These are phyloP conservation scores for Leersia perrieri DNA, from an alignment of 176 grass and related monocot species.

Conservation along the genomic window DNA sequence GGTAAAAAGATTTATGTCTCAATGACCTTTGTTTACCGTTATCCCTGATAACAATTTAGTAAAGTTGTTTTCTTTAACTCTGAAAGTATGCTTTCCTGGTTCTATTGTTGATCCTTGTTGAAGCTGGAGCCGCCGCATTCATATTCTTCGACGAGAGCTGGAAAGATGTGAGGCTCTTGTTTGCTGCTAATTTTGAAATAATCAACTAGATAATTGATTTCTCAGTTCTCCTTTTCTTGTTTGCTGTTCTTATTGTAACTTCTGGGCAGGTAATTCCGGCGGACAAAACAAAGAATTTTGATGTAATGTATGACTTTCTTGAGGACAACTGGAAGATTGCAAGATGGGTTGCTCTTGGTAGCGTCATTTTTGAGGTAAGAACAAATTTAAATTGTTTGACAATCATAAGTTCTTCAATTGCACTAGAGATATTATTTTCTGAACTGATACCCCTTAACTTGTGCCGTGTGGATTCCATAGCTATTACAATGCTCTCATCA, in stretches of 20 bases:
- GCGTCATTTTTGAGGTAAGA: conserved; percentile 76
- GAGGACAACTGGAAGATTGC: conserved; percentile 86
- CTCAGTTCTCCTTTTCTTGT: conserved; percentile 7
- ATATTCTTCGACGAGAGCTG: conserved; percentile 97
- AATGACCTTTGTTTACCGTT: neutral
- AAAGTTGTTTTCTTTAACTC: conserved; percentile 65
- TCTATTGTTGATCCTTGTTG: conserved; percentile 70
- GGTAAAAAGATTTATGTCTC: neutral
- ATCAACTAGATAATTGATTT: conserved; percentile 10
- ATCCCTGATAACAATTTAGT: neutral
- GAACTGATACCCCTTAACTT: neutral
- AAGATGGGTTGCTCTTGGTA: conserved; percentile 88
- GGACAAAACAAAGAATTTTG: conserved; percentile 81
- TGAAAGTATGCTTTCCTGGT: conserved; percentile 81
- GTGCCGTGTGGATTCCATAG: neutral
- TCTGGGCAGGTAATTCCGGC: conserved; percentile 71
- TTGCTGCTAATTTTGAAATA: conserved; percentile 2
- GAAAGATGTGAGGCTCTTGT: conserved; percentile 84
- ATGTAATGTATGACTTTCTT: conserved; percentile 81
- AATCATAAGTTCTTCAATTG: neutral
- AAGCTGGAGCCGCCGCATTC: conserved; percentile 85
- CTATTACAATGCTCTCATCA: neutral
- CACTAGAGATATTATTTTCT: neutral
- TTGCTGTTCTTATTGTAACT: conserved; percentile 3
- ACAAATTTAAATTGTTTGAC: neutral